phyloP scores from a whole-genome alignment of 257 asterid genomes.

The Nyctanthes arbortristis region DNA sequence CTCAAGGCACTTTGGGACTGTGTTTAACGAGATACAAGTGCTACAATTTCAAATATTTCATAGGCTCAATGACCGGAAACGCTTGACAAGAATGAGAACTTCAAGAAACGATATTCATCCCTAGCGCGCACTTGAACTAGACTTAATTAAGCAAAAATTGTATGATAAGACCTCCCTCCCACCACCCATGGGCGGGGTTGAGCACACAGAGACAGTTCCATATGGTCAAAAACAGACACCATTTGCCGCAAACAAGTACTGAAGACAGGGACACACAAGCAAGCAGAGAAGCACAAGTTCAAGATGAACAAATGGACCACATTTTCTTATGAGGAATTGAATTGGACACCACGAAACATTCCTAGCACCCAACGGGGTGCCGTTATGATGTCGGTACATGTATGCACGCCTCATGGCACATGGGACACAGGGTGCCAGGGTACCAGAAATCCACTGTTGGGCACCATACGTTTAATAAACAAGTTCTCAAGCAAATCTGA shows the following conservation, averaged over 20 bases:
- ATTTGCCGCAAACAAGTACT: neutral
- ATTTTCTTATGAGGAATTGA: neutral
- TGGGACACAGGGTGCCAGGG: too few relatives aligned
- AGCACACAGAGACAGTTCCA: neutral
- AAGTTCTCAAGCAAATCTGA: too few relatives aligned
- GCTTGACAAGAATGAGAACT: neutral
- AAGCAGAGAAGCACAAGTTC: neutral
- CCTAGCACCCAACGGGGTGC: neutral
- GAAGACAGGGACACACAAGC: constrained; percentile 7
- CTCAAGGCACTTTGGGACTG: constrained; percentile 5
- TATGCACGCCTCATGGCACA: too few relatives aligned
- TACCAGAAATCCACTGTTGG: too few relatives aligned
- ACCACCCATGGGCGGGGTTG: neutral
- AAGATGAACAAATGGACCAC: constrained; percentile 17
- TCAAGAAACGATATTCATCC: neutral
- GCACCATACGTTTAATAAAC: too few relatives aligned
- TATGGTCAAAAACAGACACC: neutral
- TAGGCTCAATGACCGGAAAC: neutral
- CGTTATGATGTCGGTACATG: too few relatives aligned
- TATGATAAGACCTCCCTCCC: neutral
- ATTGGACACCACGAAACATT: constrained; percentile 15
- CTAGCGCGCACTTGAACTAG: neutral
- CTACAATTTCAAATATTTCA: neutral
- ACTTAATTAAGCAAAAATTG: neutral
- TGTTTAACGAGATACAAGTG: neutral